phyloP scores from a whole-genome alignment of 169 alveolate species.

The Plasmodium vinckei region DNA sequence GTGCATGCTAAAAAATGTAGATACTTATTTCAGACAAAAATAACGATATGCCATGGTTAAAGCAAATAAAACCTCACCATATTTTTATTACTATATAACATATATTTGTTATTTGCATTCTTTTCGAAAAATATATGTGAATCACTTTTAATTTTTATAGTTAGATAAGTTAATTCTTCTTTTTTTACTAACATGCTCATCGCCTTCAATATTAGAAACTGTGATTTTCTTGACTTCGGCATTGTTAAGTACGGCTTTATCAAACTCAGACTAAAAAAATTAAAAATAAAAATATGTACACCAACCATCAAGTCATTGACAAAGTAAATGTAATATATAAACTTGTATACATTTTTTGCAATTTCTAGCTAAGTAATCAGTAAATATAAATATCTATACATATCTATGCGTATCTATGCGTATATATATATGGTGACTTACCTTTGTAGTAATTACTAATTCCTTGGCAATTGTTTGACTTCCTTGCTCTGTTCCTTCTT shows the following conservation, averaged over 20 bases:
- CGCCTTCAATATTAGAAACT: slow-evolving; percentile 21
- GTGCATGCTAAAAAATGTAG: too few relatives aligned
- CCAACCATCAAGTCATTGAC: too few relatives aligned
- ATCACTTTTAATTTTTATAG: slow-evolving; percentile 27
- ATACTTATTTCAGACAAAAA: too few relatives aligned
- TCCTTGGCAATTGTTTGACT: slow-evolving; percentile 64
- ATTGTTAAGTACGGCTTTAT: slow-evolving; percentile 44
- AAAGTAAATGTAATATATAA: too few relatives aligned
- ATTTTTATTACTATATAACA: too few relatives aligned
- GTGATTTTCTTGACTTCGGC: slow-evolving; percentile 47
- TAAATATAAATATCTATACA: background rate
- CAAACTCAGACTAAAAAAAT: slow-evolving; percentile 49
- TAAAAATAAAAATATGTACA: background rate
- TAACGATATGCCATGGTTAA: too few relatives aligned
- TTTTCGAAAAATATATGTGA: background rate
- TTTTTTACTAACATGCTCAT: slow-evolving; percentile 42
- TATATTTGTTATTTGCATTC: background rate
- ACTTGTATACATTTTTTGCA: too few relatives aligned
- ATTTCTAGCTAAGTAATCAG: too few relatives aligned
- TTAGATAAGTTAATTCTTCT: slow-evolving; percentile 67
- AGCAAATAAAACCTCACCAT: too few relatives aligned
- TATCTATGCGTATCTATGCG: too few relatives aligned
- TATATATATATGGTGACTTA: background rate
- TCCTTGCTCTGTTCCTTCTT: slow-evolving; percentile 52
- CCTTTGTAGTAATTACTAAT: slow-evolving; percentile 61